These are phyloP conservation scores for Naumovozyma dairenensis DNA, from an alignment of 805 yeast species.

Conservation along the genomic window DNA sequence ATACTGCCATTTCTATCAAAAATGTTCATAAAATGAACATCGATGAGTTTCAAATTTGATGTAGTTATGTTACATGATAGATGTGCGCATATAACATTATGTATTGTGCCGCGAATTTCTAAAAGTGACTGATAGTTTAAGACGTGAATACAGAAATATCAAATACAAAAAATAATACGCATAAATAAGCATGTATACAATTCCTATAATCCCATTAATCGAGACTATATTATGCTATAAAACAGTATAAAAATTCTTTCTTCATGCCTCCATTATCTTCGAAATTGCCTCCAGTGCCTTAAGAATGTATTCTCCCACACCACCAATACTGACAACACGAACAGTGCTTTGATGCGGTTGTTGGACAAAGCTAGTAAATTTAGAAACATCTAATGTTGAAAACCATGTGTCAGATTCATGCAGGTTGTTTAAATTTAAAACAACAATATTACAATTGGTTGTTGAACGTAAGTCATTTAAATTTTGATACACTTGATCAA, in stretches of 20 bases:
- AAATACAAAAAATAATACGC: too few species aligned
- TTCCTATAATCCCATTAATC: too few species aligned
- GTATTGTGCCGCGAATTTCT: too few species aligned
- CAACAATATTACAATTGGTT: slow-evolving; percentile 28
- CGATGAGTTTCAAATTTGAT: too few species aligned
- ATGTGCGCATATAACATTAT: too few species aligned
- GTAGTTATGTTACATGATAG: too few species aligned
- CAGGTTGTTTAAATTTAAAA: slow-evolving; percentile 26
- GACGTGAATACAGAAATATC: too few species aligned
- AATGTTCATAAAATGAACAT: too few species aligned
- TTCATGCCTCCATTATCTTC: slow-evolving; percentile 7
- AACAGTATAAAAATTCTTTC: background rate
- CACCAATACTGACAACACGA: slow-evolving; percentile 26
- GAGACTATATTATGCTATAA: too few species aligned
- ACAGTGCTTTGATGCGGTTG: slow-evolving; percentile 27
- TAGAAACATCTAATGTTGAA: slow-evolving; percentile 14
- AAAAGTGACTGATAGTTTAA: too few species aligned
- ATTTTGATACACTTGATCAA: slow-evolving; percentile 21
- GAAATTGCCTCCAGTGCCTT: slow-evolving; percentile 19
- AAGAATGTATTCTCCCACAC: slow-evolving; percentile 26
- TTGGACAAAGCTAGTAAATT: slow-evolving; percentile 14
- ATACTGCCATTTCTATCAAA: too few species aligned
- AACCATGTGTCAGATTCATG: slow-evolving; percentile 28
- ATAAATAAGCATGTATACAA: too few species aligned
- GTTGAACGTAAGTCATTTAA: slow-evolving; percentile 24